These are phyloP conservation scores for Silene vulgaris DNA, from an alignment of 179 eudicot genomes.

Conservation along the genomic window DNA sequence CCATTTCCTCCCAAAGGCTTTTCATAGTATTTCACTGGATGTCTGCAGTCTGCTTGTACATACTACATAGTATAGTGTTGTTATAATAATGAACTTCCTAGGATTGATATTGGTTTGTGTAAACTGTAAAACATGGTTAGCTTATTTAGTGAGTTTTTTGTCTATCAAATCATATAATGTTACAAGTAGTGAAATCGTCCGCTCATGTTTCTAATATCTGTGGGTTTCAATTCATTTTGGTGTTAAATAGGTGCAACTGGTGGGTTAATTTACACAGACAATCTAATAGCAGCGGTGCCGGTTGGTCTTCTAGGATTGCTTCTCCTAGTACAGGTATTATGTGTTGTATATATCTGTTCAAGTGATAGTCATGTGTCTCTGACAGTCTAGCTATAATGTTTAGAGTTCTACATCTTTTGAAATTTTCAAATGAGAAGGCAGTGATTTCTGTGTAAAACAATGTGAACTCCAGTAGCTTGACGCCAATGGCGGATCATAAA, in stretches of 20 bases:
- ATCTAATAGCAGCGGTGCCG: constrained; percentile 75
- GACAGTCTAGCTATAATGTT: not conserved
- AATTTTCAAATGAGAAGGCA: not conserved
- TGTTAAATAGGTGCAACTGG: constrained; percentile 61
- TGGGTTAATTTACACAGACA: constrained; percentile 61
- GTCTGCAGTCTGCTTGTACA: too few species aligned
- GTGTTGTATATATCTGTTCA: not conserved
- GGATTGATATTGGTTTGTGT: not conserved
- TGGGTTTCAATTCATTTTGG: not conserved
- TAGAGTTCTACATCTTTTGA: not conserved
- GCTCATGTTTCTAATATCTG: not conserved
- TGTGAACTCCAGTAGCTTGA: not conserved
- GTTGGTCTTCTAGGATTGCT: constrained; percentile 89
- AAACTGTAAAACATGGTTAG: not conserved
- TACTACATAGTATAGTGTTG: not conserved
- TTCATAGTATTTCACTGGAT: not conserved
- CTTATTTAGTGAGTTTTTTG: not conserved
- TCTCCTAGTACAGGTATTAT: constrained; percentile 68
- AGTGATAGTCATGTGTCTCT: not conserved
- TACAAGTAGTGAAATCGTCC: not conserved
- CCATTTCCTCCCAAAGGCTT: not conserved
- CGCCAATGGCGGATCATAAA: too few species aligned
- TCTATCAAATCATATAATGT: too few species aligned
- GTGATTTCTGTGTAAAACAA: not conserved
- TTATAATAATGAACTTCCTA: not conserved